Evolutionary conservation across 495 filamentous ascomycete genomes (phyloP).

Genomic region (Aspergillus affinis): DNA sequence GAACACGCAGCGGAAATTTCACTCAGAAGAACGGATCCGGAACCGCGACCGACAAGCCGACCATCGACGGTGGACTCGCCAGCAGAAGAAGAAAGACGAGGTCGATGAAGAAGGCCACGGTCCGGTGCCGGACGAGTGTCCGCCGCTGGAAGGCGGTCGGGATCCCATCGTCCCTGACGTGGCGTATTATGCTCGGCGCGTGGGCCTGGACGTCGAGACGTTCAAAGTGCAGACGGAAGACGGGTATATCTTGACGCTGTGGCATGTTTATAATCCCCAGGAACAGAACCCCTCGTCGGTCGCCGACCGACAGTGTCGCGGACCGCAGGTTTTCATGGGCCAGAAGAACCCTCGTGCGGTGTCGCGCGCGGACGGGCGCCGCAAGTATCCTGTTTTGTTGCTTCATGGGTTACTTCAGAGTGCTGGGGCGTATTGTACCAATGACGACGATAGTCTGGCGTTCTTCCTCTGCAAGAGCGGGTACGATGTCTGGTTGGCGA

Average conservation of each 20-base stretch:
- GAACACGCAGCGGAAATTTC: constrained; percentile 61
- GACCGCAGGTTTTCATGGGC: constrained; percentile 34
- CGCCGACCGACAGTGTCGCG: constrained; percentile 33
- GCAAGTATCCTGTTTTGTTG: constrained; percentile 83
- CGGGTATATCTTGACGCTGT: constrained; percentile 84
- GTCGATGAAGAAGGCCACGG: constrained; percentile 31
- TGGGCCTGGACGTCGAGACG: constrained; percentile 82
- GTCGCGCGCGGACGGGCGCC: constrained; percentile 28
- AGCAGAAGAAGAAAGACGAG: constrained; percentile 34
- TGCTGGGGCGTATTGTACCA: constrained; percentile 83
- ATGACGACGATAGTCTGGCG: constrained; percentile 86
- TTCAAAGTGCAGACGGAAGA: constrained; percentile 92
- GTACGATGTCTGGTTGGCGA: constrained; percentile 97
- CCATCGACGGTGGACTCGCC: constrained; percentile 59
- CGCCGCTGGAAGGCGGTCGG: constrained; percentile 73
- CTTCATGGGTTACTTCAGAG: constrained; percentile 89
- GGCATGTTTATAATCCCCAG: constrained; percentile 85
- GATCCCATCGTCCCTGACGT: constrained; percentile 79
- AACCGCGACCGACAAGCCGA: constrained; percentile 53
- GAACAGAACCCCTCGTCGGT: constrained; percentile 58
- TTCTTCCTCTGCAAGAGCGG: constrained; percentile 90
- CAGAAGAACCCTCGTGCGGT: constrained; percentile 17
- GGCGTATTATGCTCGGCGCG: constrained; percentile 82
- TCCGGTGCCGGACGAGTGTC: constrained; percentile 49
- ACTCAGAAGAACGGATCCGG: constrained; percentile 64